These are phyloP conservation scores for Madurella fahalii DNA, from an alignment of 2,329 filamentous ascomycete genomes.

Conservation along the genomic window DNA sequence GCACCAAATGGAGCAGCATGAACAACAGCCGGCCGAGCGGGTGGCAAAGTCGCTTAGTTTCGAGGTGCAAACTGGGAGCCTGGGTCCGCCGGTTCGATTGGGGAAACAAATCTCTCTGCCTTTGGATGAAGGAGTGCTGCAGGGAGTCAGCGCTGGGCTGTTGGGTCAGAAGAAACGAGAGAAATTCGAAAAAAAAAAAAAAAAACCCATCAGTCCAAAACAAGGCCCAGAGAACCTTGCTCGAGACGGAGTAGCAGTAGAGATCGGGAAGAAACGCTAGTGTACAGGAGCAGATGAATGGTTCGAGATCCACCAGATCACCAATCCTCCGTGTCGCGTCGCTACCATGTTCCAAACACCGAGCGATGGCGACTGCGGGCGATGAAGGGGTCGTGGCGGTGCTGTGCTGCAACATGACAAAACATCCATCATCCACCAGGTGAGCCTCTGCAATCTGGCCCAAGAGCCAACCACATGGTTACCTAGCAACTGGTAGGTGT, in stretches of 20 bases:
- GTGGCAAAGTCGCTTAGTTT: slow-evolving; percentile 14
- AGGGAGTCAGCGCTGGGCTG: not conserved
- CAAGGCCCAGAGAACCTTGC: slow-evolving; percentile 10
- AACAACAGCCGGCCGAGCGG: slow-evolving; percentile 19
- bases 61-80: not conserved
- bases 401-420: slow-evolving; percentile 14
- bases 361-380: slow-evolving; percentile 24
- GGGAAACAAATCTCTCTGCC: slow-evolving; percentile 8
- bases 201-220: slow-evolving; percentile 10
- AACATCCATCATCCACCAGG: slow-evolving; percentile 1
- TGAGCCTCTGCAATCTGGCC: not conserved
- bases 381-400: slow-evolving; percentile 7
- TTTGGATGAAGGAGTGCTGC: slow-evolving; percentile 8
- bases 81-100: slow-evolving; percentile 8
- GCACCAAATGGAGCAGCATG: slow-evolving; percentile 9
- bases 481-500: too few relatives aligned
- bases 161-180: slow-evolving; percentile 3
- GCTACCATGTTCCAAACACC: slow-evolving; percentile 27
- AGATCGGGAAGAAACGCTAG: slow-evolving; percentile 6
- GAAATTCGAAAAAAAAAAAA: not conserved
- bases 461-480: not conserved
- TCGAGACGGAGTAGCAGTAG: slow-evolving; percentile 1
- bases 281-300: slow-evolving; percentile 19
- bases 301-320: slow-evolving; percentile 29
- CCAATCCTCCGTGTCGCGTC: slow-evolving; percentile 30